Evolutionary conservation across 2,329 filamentous ascomycete genomes (phyloP), one percentile per base, ranked within the genome.

Genomic region (Aspergillus terreus): DNA sequence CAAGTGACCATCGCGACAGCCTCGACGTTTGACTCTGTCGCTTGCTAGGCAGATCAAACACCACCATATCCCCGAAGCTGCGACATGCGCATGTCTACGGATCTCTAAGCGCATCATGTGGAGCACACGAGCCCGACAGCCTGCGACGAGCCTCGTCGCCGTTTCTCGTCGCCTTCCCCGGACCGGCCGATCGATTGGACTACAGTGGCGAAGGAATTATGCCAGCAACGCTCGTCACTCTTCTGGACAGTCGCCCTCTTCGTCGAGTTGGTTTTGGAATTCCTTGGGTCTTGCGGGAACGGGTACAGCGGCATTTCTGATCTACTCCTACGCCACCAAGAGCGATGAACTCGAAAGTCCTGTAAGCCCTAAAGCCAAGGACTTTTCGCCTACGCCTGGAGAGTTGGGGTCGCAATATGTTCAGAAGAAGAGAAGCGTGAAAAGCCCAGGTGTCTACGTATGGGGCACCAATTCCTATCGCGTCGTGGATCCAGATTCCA

Each of bases 391-490:
- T 11, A 49, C 63, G 7, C 53, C 58, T 51, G 87, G 91, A 50
- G 72, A 88, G 51, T 83, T 95, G 60, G 92, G 88, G 65, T 89
- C 88, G 10, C 90, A 95, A 68, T 90, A 95, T 72, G 74, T 90
- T 5, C 92, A 96, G 74, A 88, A 96, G 52, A 90, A 88, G 74
- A 84, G 83, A 65, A 95, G 89, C 71, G 81, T 83, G 77, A 83
- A 84, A 71, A 85, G 88, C 54, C 92, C 94, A 0, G 94, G 92
- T 2, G 87, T 97, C 0, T 97, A 95, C 71, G 84, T 87, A 4
- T 99, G 94, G 92, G 94, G 94, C 0, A 90, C 87, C 15, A 99
- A 99, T 63, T 76, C 78, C 14, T 90, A 91, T 54, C 82, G 82
- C 60, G 92, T 96, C n/a, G 89, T 88, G 35, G 91, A 92, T 40